These are phyloP conservation scores for Xylariales sp. DNA, from an alignment of 2,329 filamentous ascomycete genomes.

Conservation along the genomic window DNA sequence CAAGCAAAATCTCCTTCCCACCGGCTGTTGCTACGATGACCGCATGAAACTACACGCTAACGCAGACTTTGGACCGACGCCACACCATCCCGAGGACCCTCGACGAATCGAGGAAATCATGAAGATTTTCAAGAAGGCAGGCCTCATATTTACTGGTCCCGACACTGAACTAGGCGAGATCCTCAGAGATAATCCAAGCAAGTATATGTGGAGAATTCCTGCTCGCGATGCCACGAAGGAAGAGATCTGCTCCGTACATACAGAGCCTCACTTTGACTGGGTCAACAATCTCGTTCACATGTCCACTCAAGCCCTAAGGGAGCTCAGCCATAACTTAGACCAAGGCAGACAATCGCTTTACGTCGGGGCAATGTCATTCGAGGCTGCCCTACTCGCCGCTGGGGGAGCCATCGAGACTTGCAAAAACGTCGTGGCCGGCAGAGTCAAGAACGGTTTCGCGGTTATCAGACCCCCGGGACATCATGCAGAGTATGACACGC, in stretches of 20 bases:
- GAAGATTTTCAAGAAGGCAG: constrained; percentile 76
- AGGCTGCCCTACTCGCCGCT: constrained; percentile 76
- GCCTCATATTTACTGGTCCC: constrained; percentile 64
- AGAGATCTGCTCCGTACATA: constrained; percentile 79
- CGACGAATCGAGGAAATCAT: constrained; percentile 90
- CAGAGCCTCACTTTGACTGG: constrained; percentile 72
- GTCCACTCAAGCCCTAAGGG: constrained; percentile 61
- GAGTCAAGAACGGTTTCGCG: constrained; percentile 91
- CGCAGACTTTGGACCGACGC: constrained; percentile 64
- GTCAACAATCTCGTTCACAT: constrained; percentile 55
- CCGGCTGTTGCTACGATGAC: constrained; percentile 83
- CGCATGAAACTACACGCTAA: constrained; percentile 96
- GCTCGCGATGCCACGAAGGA: constrained; percentile 71
- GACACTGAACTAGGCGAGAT: constrained; percentile 50
- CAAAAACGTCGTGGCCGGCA: constrained; percentile 76
- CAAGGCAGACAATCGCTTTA: constrained; percentile 72
- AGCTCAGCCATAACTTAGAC: constrained; percentile 57
- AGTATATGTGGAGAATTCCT: constrained; percentile 71
- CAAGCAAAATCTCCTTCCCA: constrained; percentile 53
- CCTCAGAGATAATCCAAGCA: constrained; percentile 48
- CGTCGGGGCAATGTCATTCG: constrained; percentile 76
- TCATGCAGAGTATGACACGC: constrained; percentile 79
- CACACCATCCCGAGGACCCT: constrained; percentile 92
- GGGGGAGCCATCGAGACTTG: constrained; percentile 96
- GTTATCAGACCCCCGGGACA: constrained; percentile 94